Conservation (phyloP, 2,329 filamentous ascomycete genomes). For the Lasiodiplodia sp. region DNA sequence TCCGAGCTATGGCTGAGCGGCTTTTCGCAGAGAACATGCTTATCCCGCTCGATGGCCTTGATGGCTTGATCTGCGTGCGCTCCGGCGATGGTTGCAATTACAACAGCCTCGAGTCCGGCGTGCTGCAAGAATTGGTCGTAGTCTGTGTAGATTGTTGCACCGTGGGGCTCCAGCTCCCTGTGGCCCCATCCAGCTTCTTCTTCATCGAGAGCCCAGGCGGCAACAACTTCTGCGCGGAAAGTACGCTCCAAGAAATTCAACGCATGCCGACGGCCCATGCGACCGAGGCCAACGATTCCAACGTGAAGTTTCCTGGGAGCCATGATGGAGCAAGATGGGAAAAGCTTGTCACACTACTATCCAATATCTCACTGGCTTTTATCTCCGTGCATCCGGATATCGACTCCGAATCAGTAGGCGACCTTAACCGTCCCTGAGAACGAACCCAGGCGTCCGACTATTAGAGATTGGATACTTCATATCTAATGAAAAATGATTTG, state of each 20-base stretch:
- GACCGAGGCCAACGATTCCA: conserved; percentile 56
- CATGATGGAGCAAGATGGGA: conserved; percentile 35
- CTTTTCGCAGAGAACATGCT: conserved; percentile 68
- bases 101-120: conserved; percentile 61
- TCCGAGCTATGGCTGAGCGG: conserved; percentile 66
- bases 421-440: no score
- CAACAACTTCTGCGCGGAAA: conserved; percentile 55
- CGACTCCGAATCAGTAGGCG: no score
- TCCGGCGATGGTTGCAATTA: conserved; percentile 62
- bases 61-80: conserved; percentile 66
- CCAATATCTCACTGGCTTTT: no score
- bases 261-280: conserved; percentile 59
- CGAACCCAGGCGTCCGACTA: neutral
- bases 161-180: conserved; percentile 52
- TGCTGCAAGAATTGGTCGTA: conserved; percentile 66
- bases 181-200: conserved; percentile 58
- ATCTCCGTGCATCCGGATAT: no score
- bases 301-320: conserved; percentile 51
- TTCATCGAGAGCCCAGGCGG: conserved; percentile 54
- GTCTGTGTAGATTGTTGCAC: conserved; percentile 60
- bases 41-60: conserved; percentile 61
- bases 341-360: neutral
- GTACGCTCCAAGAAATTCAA: conserved; percentile 56
- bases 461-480: neutral
- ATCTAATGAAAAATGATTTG: neutral